Base-by-base conservation (phyloP, 2,329 filamentous ascomycete species). In the Calonectria ilicicola region DNA sequence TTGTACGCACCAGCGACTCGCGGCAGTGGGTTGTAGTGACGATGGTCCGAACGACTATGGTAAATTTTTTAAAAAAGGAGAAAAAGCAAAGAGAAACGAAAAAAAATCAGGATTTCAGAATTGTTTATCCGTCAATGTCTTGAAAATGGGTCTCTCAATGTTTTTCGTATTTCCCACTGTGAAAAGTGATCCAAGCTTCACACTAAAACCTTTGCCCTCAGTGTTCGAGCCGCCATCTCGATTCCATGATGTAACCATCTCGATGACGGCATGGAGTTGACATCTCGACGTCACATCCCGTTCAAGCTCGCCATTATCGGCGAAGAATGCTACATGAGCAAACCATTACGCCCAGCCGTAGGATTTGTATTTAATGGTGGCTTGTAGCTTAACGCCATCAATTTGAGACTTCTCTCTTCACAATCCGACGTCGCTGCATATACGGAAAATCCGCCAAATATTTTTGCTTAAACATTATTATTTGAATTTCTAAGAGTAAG, bases 201-300 rank as follows among this genome's bases (percentile, higher is more conserved):
- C 53, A 23, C 35, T 21, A 10, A 60, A 60, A 60, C 7, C 53
- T 40, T 32, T 60, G 7, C 51, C 5, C 21, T 26, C 21, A n/a
- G 46, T 26, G 12, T 8, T 9, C 47, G 19, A 53, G 12, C 19
- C 27, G 15, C 8, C 38, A 49, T 72, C 71, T 76, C 71, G 72
- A 79, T 67, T 56, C 66, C 58, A 79, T 78, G 77, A 79, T 80
- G 78, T 80, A 80, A 80, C 76, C 66, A 32, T 35, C 64, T 69
- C 49, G 72, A 80, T 80, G 78, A 80, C 78, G 78, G 75, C 77
- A 80, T 80, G 65, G 67, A 74, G 58, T 74, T 47, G 64, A 60
- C 65, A 67, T 60, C 64, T 65, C 75, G 75, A 78, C 78, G 78
- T 80, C 78, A 80, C 53, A 26, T 58, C 23, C 32, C 32, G 12